phyloP scores from a whole-genome alignment of 2,329 filamentous ascomycete genomes.

The Nigrospora oryzae region DNA sequence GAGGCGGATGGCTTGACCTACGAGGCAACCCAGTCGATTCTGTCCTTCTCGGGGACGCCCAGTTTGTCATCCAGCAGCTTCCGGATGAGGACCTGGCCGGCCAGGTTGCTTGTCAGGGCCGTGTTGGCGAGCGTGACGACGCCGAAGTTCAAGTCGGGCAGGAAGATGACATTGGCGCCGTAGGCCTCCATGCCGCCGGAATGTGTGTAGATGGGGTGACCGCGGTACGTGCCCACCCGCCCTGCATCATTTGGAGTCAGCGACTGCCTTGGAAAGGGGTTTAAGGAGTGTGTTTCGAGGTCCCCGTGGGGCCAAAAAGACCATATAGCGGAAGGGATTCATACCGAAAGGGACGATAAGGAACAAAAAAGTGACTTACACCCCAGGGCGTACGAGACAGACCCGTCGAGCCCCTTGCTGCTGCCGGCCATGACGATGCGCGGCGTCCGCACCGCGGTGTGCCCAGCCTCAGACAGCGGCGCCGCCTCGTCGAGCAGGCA shows the following conservation, averaged over 20 bases:
- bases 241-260: no score
- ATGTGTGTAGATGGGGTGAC: conserved; percentile 32
- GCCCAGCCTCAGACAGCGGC: conserved; percentile 23
- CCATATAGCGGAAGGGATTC: no score
- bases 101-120: conserved; percentile 25
- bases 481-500: conserved; percentile 31
- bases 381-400: conserved; percentile 30
- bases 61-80: conserved; percentile 31
- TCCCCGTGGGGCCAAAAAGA: no score
- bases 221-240: conserved; percentile 27
- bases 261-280: no score
- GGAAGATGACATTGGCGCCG: conserved; percentile 31
- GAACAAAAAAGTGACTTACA: conserved; percentile 10
- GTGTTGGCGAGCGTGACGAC: conserved; percentile 36
- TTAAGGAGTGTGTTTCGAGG: no score
- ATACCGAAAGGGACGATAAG: no score
- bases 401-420: conserved; percentile 17
- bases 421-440: conserved; percentile 16
- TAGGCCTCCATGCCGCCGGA: conserved; percentile 34
- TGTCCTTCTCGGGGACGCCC: conserved; percentile 20
- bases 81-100: conserved; percentile 23
- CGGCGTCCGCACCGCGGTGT: conserved; percentile 22
- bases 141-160: conserved; percentile 33
- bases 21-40: conserved; percentile 25
- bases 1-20: conserved; percentile 12